These are phyloP conservation scores for Colletotrichum neosansevieriae DNA, from an alignment of 2,329 filamentous ascomycete genomes.

Conservation along the genomic window DNA sequence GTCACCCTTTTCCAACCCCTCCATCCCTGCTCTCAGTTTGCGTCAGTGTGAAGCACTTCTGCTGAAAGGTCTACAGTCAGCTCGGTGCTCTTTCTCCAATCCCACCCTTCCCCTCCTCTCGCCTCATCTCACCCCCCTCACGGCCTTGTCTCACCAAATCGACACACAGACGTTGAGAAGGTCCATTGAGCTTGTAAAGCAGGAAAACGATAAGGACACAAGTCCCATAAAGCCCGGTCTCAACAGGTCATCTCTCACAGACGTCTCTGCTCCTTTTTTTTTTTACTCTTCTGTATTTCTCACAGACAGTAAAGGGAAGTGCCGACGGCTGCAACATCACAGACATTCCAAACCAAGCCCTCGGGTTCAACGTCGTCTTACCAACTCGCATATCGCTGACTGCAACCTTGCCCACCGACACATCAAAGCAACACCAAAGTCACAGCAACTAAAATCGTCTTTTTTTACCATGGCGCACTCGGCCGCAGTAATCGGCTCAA, in stretches of 20 bases:
- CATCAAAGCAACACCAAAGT: neutral
- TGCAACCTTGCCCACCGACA: conserved; percentile 7
- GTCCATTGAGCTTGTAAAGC: conserved; percentile 7
- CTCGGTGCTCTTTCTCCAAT: neutral
- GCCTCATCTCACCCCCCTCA: conserved; percentile 28
- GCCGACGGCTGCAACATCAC: conserved; percentile 30
- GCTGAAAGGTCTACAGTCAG: neutral
- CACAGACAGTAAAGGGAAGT: conserved; percentile 19
- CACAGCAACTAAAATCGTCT: no score
- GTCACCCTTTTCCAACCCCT: neutral
- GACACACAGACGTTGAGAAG: conserved; percentile 32
- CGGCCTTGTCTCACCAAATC: conserved; percentile 29
- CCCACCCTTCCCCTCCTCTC: neutral
- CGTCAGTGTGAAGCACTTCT: conserved; percentile 8
- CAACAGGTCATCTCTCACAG: conserved; percentile 27
- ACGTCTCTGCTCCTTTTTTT: conserved; percentile 13
- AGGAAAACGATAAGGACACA: conserved; percentile 5
- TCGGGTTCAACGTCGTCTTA: conserved; percentile 25
- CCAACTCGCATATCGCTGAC: conserved; percentile 17
- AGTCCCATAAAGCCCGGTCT: conserved; percentile 36
- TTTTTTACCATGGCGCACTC: conserved; percentile 32
- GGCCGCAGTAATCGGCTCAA: conserved; percentile 68
- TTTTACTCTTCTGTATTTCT: neutral
- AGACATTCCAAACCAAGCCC: conserved; percentile 29
- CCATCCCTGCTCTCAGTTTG: conserved; percentile 23